Percentiles rank a stretch among this genome's conserved stretches.
phyloP scores from a whole-genome alignment of 139 green algal genomes.

The Tetradesmus obliquus region DNA sequence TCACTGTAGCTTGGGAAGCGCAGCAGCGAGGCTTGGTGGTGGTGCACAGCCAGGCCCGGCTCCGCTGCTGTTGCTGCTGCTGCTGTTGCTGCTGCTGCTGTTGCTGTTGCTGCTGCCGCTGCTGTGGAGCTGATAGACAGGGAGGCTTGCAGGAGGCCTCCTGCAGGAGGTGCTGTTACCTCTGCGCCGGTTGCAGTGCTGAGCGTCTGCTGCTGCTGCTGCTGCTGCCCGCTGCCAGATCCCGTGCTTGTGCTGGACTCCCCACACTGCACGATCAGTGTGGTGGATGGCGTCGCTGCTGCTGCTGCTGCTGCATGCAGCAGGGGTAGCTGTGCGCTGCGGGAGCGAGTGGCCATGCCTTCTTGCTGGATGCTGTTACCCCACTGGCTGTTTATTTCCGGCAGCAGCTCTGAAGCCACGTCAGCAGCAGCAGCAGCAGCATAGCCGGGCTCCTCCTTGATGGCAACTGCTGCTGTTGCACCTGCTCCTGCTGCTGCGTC shows the following conservation, averaged over 20 bases:
- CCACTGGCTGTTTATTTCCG: neutral
- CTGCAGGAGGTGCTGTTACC: neutral
- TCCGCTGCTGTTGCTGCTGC: neutral
- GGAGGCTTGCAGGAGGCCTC: neutral
- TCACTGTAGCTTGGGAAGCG: neutral
- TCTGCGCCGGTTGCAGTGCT: neutral
- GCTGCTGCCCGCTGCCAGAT: neutral
- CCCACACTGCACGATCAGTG: neutral
- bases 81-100: neutral
- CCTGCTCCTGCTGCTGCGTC: neutral
- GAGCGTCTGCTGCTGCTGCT: neutral
- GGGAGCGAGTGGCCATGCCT: neutral
- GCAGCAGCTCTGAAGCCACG: neutral
- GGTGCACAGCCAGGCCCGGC: neutral
- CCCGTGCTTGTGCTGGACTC: neutral
- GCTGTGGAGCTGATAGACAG: neutral
- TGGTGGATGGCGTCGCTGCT: neutral
- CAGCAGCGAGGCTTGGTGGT: neutral
- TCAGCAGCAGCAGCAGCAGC: too few species aligned
- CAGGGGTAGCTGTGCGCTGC: neutral
- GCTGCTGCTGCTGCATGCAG: neutral
- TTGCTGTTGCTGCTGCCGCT: neutral
- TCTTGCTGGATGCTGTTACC: neutral
- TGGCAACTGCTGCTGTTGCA: neutral
- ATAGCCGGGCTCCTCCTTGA: too few species aligned